Conservation (phyloP, 2,329 filamentous ascomycete genomes). For the Cadophora sp. region DNA sequence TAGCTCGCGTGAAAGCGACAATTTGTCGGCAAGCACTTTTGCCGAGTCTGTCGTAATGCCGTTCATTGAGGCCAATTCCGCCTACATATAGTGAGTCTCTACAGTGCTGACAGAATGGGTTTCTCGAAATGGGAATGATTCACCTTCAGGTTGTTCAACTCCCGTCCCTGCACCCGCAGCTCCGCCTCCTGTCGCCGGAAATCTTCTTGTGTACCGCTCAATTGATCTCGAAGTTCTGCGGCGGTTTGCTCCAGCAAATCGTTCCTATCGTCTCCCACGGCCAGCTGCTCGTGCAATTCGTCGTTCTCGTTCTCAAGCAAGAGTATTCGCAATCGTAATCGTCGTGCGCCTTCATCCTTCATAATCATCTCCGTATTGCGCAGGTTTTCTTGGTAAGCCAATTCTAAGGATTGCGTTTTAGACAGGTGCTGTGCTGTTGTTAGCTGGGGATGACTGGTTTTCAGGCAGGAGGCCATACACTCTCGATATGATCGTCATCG, state of each 20-base stretch:
- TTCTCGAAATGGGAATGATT: slow-evolving; percentile 19
- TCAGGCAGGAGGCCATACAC: slow-evolving; percentile 31
- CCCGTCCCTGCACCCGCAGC: slow-evolving; percentile 57
- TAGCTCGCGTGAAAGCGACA: slow-evolving; percentile 65
- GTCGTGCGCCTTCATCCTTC: slow-evolving; percentile 77
- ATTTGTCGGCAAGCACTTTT: slow-evolving; percentile 71
- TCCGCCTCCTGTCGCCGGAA: slow-evolving; percentile 46
- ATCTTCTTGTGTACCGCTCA: slow-evolving; percentile 54
- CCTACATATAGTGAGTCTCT: slow-evolving; percentile 53
- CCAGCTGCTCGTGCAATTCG: slow-evolving; percentile 68
- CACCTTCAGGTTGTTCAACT: slow-evolving; percentile 64
- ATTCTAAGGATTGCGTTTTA: slow-evolving; percentile 60
- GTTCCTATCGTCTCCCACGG: slow-evolving; percentile 65
- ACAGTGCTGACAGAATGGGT: neutral
- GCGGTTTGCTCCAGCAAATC: slow-evolving; percentile 59
- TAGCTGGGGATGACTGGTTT: slow-evolving; percentile 20
- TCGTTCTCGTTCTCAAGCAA: slow-evolving; percentile 79
- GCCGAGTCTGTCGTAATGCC: slow-evolving; percentile 72
- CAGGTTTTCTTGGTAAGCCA: slow-evolving; percentile 70
- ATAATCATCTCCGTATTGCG: slow-evolving; percentile 71
- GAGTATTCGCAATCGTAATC: slow-evolving; percentile 71
- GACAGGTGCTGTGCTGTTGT: slow-evolving; percentile 40
- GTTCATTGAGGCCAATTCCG: slow-evolving; percentile 74
- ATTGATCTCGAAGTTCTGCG: slow-evolving; percentile 55
- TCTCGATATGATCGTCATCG: slow-evolving; percentile 40